Conservation (phyloP, 345 rosid species). For the Boechera retrofracta region DNA sequence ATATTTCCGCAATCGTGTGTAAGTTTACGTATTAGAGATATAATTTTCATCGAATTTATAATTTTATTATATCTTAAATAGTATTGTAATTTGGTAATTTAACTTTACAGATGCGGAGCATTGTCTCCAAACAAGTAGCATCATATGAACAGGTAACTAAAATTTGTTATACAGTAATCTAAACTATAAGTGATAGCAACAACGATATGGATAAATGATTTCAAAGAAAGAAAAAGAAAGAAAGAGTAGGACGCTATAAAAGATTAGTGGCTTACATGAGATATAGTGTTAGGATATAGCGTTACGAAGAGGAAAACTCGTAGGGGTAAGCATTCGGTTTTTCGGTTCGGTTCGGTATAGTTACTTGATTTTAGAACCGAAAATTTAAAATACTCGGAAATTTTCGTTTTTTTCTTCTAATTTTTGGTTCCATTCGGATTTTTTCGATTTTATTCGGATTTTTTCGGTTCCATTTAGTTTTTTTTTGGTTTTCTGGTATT, state of each 20-base stretch:
- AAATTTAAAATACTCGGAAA: too few relatives aligned
- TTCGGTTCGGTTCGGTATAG: too few relatives aligned
- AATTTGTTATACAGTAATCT: background rate
- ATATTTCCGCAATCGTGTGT: slow-evolving; percentile 81
- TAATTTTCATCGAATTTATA: background rate
- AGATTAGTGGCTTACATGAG: background rate
- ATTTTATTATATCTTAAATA: background rate
- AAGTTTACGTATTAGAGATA: slow-evolving; percentile 46
- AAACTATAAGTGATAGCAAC: background rate
- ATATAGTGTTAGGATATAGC: too few relatives aligned
- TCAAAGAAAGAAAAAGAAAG: background rate
- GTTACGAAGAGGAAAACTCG: too few relatives aligned
- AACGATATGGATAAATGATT: background rate
- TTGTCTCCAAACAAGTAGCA: slow-evolving; percentile 88
- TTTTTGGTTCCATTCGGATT: too few relatives aligned
- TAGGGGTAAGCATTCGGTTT: too few relatives aligned
- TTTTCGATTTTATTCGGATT: too few relatives aligned
- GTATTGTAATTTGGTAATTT: background rate
- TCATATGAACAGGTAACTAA: slow-evolving; percentile 72
- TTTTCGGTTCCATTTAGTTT: too few relatives aligned
- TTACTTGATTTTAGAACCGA: too few relatives aligned
- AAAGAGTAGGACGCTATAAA: background rate
- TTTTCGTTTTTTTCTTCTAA: too few relatives aligned
- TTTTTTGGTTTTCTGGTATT: too few relatives aligned
- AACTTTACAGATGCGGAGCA: slow-evolving; percentile 71